phyloP scores from a whole-genome alignment of 1,284 basidiomycete species.

The Schizophyllum amplum region DNA sequence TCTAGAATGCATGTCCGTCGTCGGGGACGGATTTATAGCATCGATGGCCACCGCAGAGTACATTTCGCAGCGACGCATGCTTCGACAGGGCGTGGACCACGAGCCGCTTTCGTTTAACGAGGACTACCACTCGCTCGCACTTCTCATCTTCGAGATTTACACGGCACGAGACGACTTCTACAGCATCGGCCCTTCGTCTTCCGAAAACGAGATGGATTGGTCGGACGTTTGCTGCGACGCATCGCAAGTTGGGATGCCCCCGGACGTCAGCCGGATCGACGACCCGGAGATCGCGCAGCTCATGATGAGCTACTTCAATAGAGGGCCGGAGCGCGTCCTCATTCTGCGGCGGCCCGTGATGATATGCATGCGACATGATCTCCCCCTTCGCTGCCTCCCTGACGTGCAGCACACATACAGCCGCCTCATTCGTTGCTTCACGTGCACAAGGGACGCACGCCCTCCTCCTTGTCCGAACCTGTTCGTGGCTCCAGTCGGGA shows the following conservation, averaged over 20 bases:
- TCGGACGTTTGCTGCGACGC: background rate
- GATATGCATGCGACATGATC: background rate
- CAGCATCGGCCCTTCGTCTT: background rate
- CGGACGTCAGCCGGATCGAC: constrained; percentile 3
- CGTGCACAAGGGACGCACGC: background rate
- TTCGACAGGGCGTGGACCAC: background rate
- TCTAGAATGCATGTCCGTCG: constrained; percentile 3
- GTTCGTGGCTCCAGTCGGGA: background rate
- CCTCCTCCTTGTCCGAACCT: background rate
- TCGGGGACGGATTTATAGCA: background rate
- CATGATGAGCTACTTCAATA: constrained; percentile 1
- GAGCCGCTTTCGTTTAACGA: constrained; percentile 1
- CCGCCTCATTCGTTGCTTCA: background rate
- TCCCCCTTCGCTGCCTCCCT: background rate
- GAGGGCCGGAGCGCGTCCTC: background rate
- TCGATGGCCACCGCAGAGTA: background rate
- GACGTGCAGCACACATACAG: background rate
- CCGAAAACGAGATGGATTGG: background rate
- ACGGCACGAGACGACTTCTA: background rate
- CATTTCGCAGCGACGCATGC: background rate
- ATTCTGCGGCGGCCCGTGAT: background rate
- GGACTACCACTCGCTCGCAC: constrained; percentile 5
- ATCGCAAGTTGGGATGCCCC: background rate
- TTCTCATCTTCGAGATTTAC: constrained; percentile 5
- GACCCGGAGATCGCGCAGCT: constrained; percentile 3